Base-by-base conservation (phyloP, 352 stramenopile species). In the Ophiocytium majus region DNA sequence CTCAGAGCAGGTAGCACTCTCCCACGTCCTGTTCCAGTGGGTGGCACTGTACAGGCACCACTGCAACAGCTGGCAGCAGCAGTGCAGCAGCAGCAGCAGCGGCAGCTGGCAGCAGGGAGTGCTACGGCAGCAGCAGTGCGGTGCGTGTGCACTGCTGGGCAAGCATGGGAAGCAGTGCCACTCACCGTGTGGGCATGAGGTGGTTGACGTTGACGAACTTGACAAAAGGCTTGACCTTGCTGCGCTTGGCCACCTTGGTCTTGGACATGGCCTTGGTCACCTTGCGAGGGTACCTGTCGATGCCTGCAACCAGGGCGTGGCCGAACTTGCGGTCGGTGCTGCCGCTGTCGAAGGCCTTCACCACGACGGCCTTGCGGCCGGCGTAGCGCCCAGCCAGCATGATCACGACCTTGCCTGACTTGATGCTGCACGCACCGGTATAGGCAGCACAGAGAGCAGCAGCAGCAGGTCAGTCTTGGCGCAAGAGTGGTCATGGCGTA, bases 141-240 rank as follows among this genome's bases (percentile, higher is more conserved):
- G n/a, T n/a, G n/a, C n/a, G n/a, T n/a, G n/a, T n/a, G n/a, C n/a
- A n/a, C n/a, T n/a, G n/a, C n/a, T n/a, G n/a, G n/a, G n/a, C n/a
- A n/a, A n/a, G n/a, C n/a, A n/a, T n/a, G n/a, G n/a, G n/a, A n/a
- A n/a, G n/a, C n/a, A n/a, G n/a, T n/a, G 43, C 32, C 17, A 86
- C 82, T 86, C 84, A 91, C 83, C 97, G 95, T 80, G 97, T 99
- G 84, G 97, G 97, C 95, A 99, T 99, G 89, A 99, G 94, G 92
- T 99, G 97, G 93, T 97, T 98, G 91, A 98, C 98, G 94, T 99
- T 99, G 87, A 99, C 93, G 92, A 97, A 98, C 93, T 99, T 99
- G 80, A 99, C 92, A 91, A 99, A 99, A 74, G 97, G 97, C 92
- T 99, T 99, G 83, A 99, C 94, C 92, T 98, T 98, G 34, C 94